These are phyloP conservation scores for Scutellaria barbata DNA, from an alignment of 257 asterid genomes.

Conservation along the genomic window DNA sequence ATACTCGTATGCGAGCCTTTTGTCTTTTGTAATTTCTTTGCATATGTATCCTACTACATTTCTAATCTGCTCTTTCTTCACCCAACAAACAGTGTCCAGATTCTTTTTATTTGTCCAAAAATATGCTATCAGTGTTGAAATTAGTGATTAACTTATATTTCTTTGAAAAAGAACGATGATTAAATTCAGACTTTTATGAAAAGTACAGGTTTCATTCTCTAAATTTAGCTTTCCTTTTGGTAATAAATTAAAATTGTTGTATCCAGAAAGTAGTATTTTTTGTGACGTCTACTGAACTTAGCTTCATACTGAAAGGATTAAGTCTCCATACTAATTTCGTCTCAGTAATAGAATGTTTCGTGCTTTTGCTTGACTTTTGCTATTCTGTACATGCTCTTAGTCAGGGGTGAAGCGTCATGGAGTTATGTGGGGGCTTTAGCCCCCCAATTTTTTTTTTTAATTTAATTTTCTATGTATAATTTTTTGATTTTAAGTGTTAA, in stretches of 20 bases:
- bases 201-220: too few species aligned
- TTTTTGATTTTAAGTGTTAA: too few species aligned
- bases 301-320: background rate
- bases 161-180: background rate
- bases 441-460: too few species aligned
- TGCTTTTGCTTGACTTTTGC: background rate
- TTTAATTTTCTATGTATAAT: too few species aligned
- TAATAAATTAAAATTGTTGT: background rate
- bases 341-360: background rate
- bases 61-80: constrained; percentile 9
- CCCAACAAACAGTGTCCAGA: background rate
- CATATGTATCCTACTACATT: background rate
- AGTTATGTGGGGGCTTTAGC: too few species aligned
- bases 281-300: background rate
- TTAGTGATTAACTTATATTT: background rate
- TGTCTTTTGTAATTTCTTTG: background rate
- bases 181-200: background rate
- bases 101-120: background rate
- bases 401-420: too few species aligned
- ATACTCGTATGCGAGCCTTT: background rate
- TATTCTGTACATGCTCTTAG: background rate
- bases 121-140: background rate
- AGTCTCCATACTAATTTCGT: background rate
- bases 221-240: background rate
- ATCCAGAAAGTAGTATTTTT: background rate